Conservation (phyloP, 2,329 filamentous ascomycete species). For the Aspergillus pseudoglaucus region DNA sequence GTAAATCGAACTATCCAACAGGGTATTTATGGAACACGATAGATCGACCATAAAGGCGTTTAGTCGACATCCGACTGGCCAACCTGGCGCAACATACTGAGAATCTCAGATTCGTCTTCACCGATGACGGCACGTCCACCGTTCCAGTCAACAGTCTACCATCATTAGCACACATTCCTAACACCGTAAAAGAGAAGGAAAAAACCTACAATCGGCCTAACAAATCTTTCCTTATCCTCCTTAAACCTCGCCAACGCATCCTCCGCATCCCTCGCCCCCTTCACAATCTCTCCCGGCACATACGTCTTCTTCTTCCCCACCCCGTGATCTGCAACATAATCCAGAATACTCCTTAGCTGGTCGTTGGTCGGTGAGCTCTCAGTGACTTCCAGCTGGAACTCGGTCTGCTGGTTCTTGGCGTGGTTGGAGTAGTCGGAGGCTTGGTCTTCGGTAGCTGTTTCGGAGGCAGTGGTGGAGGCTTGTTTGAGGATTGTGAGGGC, state of each 20-base stretch:
- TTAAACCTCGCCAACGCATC: slow-evolving; percentile 78
- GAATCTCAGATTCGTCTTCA: slow-evolving; percentile 79
- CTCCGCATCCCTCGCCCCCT: slow-evolving; percentile 64
- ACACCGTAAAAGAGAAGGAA: slow-evolving; percentile 3
- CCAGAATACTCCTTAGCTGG: slow-evolving; percentile 75
- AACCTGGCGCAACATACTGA: slow-evolving; percentile 64
- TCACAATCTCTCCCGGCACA: slow-evolving; percentile 59
- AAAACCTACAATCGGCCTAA: slow-evolving; percentile 66
- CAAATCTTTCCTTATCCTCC: slow-evolving; percentile 59
- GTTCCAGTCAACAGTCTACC: slow-evolving; percentile 76
- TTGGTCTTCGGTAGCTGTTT: slow-evolving; percentile 66
- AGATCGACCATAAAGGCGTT: neutral
- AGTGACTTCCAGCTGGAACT: slow-evolving; percentile 83
- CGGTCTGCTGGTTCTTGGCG: slow-evolving; percentile 52
- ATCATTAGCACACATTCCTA: neutral
- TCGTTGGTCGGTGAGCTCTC: slow-evolving; percentile 73
- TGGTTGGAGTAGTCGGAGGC: slow-evolving; percentile 60
- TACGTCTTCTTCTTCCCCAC: slow-evolving; percentile 47
- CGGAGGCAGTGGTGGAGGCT: slow-evolving; percentile 61
- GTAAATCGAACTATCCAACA: neutral
- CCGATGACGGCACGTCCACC: slow-evolving; percentile 74
- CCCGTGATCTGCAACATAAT: slow-evolving; percentile 59
- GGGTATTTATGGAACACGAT: neutral
- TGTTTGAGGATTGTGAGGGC: slow-evolving; percentile 75
- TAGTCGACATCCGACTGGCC: slow-evolving; percentile 17